Evolutionary conservation across 1,284 basidiomycete species (phyloP).

Genomic region (Porogramme epimiltina): DNA sequence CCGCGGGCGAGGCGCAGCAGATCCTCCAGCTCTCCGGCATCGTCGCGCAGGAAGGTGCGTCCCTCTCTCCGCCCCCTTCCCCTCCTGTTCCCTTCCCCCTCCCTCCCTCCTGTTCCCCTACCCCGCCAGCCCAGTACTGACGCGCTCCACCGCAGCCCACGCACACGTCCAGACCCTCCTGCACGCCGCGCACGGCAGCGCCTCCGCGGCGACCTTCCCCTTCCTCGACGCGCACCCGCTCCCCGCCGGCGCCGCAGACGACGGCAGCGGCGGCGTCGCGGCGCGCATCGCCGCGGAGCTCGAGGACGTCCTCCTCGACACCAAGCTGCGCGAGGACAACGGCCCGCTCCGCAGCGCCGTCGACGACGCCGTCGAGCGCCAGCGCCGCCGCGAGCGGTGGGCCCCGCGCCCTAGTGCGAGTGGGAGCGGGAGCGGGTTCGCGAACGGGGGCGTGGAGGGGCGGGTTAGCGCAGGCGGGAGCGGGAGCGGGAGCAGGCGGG

Average conservation of each 20-base stretch:
- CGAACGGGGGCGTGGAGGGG: not conserved
- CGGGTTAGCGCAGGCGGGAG: not conserved
- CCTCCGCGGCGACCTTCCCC: slow-evolving; percentile 20
- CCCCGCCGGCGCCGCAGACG: slow-evolving; percentile 21
- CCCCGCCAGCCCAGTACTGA: too few species aligned
- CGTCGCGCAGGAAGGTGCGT: slow-evolving; percentile 50
- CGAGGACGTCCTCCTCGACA: slow-evolving; percentile 65
- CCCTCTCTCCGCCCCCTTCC: not conserved
- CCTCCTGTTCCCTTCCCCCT: not conserved
- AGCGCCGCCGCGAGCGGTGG: slow-evolving; percentile 7
- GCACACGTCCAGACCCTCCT: slow-evolving; percentile 24
- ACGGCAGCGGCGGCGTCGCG: slow-evolving; percentile 42
- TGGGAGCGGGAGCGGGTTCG: not conserved
- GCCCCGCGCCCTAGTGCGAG: not conserved
- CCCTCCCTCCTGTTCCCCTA: not conserved
- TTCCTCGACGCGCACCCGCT: slow-evolving; percentile 17
- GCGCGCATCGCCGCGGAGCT: slow-evolving; percentile 52
- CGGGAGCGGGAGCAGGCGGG: not conserved
- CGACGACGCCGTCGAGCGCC: slow-evolving; percentile 23
- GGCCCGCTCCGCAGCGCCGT: slow-evolving; percentile 49
- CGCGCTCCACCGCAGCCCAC: slow-evolving; percentile 13
- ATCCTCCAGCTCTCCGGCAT: slow-evolving; percentile 38
- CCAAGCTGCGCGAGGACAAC: slow-evolving; percentile 50
- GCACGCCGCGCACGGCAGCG: slow-evolving; percentile 26
- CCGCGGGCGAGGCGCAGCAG: slow-evolving; percentile 14